These are phyloP conservation scores for Pythium rishiriense DNA, from an alignment of 352 stramenopile genomes.

Conservation along the genomic window DNA sequence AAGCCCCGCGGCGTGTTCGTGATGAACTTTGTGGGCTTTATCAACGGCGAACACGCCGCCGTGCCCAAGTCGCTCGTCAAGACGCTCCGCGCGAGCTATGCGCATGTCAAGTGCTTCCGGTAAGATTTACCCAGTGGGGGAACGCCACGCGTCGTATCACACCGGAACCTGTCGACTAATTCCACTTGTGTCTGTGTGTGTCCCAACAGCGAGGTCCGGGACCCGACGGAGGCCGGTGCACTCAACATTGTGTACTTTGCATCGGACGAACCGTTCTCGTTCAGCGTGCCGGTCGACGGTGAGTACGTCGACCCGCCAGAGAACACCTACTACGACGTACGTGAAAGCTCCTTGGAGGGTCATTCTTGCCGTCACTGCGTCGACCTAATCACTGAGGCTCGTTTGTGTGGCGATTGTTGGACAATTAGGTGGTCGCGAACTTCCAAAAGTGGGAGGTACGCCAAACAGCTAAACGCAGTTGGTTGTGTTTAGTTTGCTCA, in stretches of 20 bases:
- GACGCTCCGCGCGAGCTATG: slow-evolving; percentile 67
- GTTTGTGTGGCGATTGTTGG: background rate
- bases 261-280: slow-evolving; percentile 65
- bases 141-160: background rate
- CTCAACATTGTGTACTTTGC: slow-evolving; percentile 81
- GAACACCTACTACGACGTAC: slow-evolving; percentile 65
- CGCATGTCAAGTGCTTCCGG: slow-evolving; percentile 66
- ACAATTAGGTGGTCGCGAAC: slow-evolving; percentile 47
- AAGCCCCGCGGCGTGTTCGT: slow-evolving; percentile 57
- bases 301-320: slow-evolving; percentile 47
- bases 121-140: slow-evolving; percentile 8
- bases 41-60: slow-evolving; percentile 45
- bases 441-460: slow-evolving; percentile 66
- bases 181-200: background rate
- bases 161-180: background rate
- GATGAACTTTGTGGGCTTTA: slow-evolving; percentile 78
- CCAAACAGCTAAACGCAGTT: background rate
- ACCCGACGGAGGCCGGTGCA: slow-evolving; percentile 35
- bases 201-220: slow-evolving; percentile 46
- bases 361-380: no score
- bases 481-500: background rate
- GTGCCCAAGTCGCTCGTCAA: slow-evolving; percentile 71
- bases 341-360: no score
- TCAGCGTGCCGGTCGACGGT: slow-evolving; percentile 50
- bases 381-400: background rate